phyloP scores from a whole-genome alignment of 352 stramenopile genomes.

The Pythium aquatile region DNA sequence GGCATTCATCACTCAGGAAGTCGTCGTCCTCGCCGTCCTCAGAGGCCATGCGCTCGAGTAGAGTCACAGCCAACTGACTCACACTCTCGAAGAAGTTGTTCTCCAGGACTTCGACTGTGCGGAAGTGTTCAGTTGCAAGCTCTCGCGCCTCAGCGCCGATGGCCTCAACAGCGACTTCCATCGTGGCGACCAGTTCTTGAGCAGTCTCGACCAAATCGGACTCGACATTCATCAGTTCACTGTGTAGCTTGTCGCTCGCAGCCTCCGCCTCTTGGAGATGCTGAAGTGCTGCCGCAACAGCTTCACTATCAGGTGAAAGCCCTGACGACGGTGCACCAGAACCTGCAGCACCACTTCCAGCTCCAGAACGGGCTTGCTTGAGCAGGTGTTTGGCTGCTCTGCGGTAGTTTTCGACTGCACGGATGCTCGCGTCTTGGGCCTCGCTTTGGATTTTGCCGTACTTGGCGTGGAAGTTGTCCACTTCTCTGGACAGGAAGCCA shows the following conservation, averaged over 20 bases:
- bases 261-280: constrained; percentile 81
- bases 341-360: constrained; percentile 32
- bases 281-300: constrained; percentile 48
- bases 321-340: not conserved
- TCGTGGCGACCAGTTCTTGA: constrained; percentile 57
- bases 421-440: constrained; percentile 74
- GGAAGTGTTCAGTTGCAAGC: constrained; percentile 82
- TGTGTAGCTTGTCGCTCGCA: constrained; percentile 83
- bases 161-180: constrained; percentile 66
- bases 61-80: constrained; percentile 68
- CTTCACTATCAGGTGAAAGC: constrained; percentile 7
- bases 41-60: constrained; percentile 74
- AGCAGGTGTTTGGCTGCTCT: constrained; percentile 74
- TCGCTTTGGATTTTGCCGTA: constrained; percentile 68
- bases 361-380: constrained; percentile 53
- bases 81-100: constrained; percentile 91
- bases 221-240: constrained; percentile 87
- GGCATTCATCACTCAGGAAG: constrained; percentile 76
- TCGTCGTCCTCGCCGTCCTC: constrained; percentile 81
- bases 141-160: constrained; percentile 63
- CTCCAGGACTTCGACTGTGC: constrained; percentile 87
- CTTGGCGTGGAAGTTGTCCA: constrained; percentile 55
- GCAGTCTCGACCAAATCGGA: constrained; percentile 80
- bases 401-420: constrained; percentile 75
- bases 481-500: constrained; percentile 42